Percentiles rank a stretch among this genome's conserved stretches.
Evolutionary conservation across 2,329 filamentous ascomycete genomes (phyloP).

Genomic region (Leptographium flavum): DNA sequence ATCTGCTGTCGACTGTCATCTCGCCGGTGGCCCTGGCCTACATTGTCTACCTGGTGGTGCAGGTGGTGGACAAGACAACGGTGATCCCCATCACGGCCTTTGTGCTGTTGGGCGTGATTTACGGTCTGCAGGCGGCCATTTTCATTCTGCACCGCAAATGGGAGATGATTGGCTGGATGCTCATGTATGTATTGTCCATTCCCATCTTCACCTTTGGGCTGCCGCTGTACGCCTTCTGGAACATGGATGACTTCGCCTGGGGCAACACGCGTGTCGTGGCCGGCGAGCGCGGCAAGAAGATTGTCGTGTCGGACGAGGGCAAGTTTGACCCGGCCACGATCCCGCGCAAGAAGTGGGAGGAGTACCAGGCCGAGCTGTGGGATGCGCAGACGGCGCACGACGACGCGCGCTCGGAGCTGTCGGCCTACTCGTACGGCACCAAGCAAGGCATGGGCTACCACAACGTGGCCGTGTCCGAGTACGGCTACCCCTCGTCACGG

Average conservation of each 20-base stretch:
- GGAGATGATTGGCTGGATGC: constrained; percentile 99
- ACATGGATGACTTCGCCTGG: constrained; percentile 99
- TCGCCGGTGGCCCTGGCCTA: constrained; percentile 87
- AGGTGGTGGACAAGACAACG: constrained; percentile 44
- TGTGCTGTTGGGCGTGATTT: constrained; percentile 84
- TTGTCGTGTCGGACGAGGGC: constrained; percentile 91
- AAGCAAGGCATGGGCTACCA: constrained; percentile 46
- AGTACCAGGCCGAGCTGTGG: constrained; percentile 97
- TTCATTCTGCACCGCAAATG: constrained; percentile 94
- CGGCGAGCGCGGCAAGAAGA: constrained; percentile 81
- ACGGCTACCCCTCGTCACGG: constrained; percentile 45
- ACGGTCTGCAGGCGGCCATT: constrained; percentile 91
- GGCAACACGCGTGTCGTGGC: constrained; percentile 96
- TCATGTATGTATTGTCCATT: constrained; percentile 83
- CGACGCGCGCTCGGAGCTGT: constrained; percentile 74
- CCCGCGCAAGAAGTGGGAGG: constrained; percentile 97
- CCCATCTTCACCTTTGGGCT: constrained; percentile 84
- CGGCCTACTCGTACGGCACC: constrained; percentile 89
- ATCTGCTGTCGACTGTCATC: constrained; percentile 80
- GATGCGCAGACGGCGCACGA: constrained; percentile 76
- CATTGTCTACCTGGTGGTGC: constrained; percentile 75
- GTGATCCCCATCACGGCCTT: constrained; percentile 75
- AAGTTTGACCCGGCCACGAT: constrained; percentile 91
- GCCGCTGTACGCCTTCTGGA: constrained; percentile 92
- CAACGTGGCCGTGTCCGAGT: constrained; percentile 47